Base-by-base conservation (phyloP, 2,329 filamentous ascomycete species). In the Cladophialophora exuberans region DNA sequence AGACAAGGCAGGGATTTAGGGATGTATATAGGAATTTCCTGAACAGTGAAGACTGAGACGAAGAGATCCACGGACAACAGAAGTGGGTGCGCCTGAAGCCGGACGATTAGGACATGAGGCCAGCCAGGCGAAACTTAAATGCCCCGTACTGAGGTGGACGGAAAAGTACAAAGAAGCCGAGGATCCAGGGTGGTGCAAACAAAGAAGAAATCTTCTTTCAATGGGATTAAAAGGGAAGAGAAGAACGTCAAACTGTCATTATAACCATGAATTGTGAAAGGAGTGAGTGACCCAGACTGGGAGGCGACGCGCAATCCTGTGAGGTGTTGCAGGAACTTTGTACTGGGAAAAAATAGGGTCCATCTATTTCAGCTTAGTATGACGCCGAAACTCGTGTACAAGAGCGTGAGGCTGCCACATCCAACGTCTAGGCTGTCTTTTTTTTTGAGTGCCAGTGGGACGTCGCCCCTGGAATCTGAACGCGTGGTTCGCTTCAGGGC, bases 31-130 rank as follows among this genome's bases (percentile, higher is more conserved):
- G 18, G 5, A 39, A 6, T 17, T 17, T 15, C 23, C 11, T 20
- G 9, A 31, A 46, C 18, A 56, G 25, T 30, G 42, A 20, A 41
- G 46, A 42, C 38, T 33, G 39, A 9, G 18, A 25, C 15, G 28
- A 36, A 36, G 39, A 23, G 31, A 41, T 25, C 18, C 28, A 17
- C 31, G 30, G 18, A n/a, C 18, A 45, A n/a, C 15, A 36, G 22
- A 10, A 36, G 20, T 7, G 31, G 20, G 31, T 33, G 28, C 35
- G 26, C 43, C 43, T 15, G n/a, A 18, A 42, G 23, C 44, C 28
- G 44, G 15, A 31, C 30, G 44, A 47, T 47, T 31, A 47, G 23
- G 11, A 47, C 44, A 47, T 47, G 28, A 35, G 44, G 44, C 44
- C 7, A 23, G 30, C 30, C n/a, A 36, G 18, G 44, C 11, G 20